Evolutionary conservation across 2,329 filamentous ascomycete genomes (phyloP), one percentile per base, ranked within the genome.

Genomic region (Exophiala sideris): DNA sequence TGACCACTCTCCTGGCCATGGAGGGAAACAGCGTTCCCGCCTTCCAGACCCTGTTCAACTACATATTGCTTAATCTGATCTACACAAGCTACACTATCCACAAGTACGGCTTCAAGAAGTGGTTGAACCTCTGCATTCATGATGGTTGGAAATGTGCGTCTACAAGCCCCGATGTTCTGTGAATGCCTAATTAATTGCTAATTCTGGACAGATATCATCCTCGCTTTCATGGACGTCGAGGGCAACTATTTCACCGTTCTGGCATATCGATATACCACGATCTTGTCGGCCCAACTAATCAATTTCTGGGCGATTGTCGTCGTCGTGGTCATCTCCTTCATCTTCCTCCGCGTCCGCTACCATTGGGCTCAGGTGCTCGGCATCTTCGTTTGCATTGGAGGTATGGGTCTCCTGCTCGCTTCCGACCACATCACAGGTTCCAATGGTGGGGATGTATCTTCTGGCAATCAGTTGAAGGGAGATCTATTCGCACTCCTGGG

Each of bases 291-390:
- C 12, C 91, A 97, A 78, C 81, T 99, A 48, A 90, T 99, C 75
- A 96, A 96, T 79, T 97, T 97, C 76, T 97, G 92, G 92, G 89
- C 91, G 64, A 97, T 99, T 63, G 89, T 95, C 47, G 85, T 92
- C 59, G 94, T 99, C 18, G 90, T 97, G 16, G 68, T 88, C 57
- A 75, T 96, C 61, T 96, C 90, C 24, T 91, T 95, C 73, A 62
- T 85, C 60, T 78, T 96, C 64, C 82, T 99, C 54, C 81, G 80
- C 62, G 94, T 99, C 41, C 88, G 94, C 65, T 99, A 99, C 79
- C 89, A 91, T 74, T 76, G 82, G 68, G 84, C 88, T 54, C 94
- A 97, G 76, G 83, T 96, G 65, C 63, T 82, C 32, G 94, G 94
- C 52, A 97, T 99, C 70, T 67, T 96, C 45, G 77, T 97, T 70